Evolutionary conservation across 148 eudicot genomes (phyloP), one percentile per base, ranked within the genome.

Genomic region (Persicaria maculosa): DNA sequence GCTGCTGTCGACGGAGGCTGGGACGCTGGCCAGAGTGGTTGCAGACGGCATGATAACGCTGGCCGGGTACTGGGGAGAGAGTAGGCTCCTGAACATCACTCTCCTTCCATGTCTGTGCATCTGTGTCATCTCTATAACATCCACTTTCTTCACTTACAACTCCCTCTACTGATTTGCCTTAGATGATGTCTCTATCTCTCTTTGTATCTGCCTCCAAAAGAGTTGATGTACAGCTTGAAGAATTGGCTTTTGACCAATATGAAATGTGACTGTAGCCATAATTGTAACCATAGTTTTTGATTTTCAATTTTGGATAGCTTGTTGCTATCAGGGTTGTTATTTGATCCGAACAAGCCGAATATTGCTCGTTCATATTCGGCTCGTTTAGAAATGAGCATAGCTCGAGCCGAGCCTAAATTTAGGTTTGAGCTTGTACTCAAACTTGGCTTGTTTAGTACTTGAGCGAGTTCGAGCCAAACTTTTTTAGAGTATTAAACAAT

Each of bases 41-140:
- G 97, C 97, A 15, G 97, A 91, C 71, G 85, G 86, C 19, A 87
- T 93, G 4, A 87, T 91, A 78, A 91, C 93, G 9, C 20, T 91
- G 57, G 91, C 88, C 2, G 97, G 97, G 47, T 87, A 83, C 31
- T 86, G 90, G 91, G 91, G 93, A 52, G 80, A 83, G 81, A 86
- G 76, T 75, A 83, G 59, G 79, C 94, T 91, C 47, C 79, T 89
- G 67, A 89, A 91, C 75, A 52, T 71, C 44, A 91, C 97, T 50
- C 80, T 91, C 1, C 71, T 91, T 25, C 94, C 97, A 52, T 88
- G 90, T 17, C 85, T 91, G 10, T 16, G 85, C 14, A 85, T 92
- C 31, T 89, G 92, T 54, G 61, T 92, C 9, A 25, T 72, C 52
- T 86, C 92, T 52, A 83, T 89, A 43, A 44, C 81, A 52, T 89